Base-by-base conservation (phyloP, 108 stramenopile genomes). In the Stephanodiscus minutulus region DNA sequence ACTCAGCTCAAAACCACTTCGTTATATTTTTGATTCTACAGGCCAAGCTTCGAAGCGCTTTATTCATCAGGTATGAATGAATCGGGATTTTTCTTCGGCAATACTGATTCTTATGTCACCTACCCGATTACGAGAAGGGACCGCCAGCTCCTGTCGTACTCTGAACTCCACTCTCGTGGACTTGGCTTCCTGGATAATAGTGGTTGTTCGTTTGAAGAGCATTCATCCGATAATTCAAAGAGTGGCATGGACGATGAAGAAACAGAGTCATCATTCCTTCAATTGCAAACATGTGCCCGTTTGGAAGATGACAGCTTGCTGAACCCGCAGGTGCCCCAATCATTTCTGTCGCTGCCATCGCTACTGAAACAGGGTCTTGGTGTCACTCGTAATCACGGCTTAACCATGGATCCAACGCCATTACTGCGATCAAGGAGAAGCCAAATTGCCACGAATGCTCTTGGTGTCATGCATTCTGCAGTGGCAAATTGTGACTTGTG, bases 71-170 rank as follows among this genome's bases (percentile, higher is more conserved):
- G 60, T 79, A 54, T 39, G 50, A 90, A 89, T 20, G 85, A 90
- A 46, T 67, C 82, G 57, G 74, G 74, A 35, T 88, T 73, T 65
- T 89, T 89, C 56, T 86, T 82, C 64, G 92, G 92, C 5, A 44
- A 44, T 58, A 43, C 68, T 28, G 88, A 93, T 46, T 60, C 87
- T 2, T 87, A 68, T 61, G 55, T 93, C 55, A 72, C 74, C 35
- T 28, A 66, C 39, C 85, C 86, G 7, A 43, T 61, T 11, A 73
- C 53, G n/a, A 60, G 52, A 25, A 62, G 76, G 27, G 82, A 88
- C 17, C 83, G 85, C 0, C 52, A 61, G 47, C 53, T 67, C 24
- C 17, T 82, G n/a, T 67, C 47, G 18, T 39, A 61, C 62, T 59
- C 72, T 47, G 52, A 63, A 28, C 43, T 50, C 37, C 48, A 78